phyloP scores from a whole-genome alignment of 1,284 basidiomycete genomes.

The Rhodotorula sp. region DNA sequence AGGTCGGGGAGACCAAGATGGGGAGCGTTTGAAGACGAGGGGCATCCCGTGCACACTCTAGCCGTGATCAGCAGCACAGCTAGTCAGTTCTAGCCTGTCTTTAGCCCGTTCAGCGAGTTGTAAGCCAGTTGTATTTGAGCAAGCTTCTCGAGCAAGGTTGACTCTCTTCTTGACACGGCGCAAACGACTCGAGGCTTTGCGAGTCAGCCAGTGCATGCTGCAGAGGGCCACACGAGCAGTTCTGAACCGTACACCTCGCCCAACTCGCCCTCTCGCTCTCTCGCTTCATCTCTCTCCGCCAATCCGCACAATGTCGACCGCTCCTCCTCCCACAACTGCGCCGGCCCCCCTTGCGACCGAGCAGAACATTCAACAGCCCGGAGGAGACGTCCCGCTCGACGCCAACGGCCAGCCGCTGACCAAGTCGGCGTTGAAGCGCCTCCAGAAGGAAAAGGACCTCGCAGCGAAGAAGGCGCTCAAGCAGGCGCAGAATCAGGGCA shows the following conservation, averaged over 20 bases:
- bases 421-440: slow-evolving; percentile 38
- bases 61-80: no score
- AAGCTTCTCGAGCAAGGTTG: no score
- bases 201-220: background rate
- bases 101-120: background rate
- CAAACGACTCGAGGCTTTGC: no score
- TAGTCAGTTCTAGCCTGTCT: background rate
- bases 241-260: background rate
- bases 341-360: background rate
- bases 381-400: slow-evolving; percentile 11
- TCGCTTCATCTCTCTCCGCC: background rate
- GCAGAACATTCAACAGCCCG: background rate
- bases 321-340: background rate
- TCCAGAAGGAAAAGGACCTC: slow-evolving; percentile 39
- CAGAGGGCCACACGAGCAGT: background rate
- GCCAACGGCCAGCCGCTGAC: slow-evolving; percentile 26
- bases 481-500: slow-evolving; percentile 14
- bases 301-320: background rate
- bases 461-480: slow-evolving; percentile 42
- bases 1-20: background rate
- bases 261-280: background rate
- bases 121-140: no score
- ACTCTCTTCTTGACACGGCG: no score
- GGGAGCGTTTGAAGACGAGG: slow-evolving; percentile 16
- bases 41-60: background rate